Base-by-base conservation (phyloP, 768 basidiomycete species). In the Leucocoprinus leucothites region DNA sequence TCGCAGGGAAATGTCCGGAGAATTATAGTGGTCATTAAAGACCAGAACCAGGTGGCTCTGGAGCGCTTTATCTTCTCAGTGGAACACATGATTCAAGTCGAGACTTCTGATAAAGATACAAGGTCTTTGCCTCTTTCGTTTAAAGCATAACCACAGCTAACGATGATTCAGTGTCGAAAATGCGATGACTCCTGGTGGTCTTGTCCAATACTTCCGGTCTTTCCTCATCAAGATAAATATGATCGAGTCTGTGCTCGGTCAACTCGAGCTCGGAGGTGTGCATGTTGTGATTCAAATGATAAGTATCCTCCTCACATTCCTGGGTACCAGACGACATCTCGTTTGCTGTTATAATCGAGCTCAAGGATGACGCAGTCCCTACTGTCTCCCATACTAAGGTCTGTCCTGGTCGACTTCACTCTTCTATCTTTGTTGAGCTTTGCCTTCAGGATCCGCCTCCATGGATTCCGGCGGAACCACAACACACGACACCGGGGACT, bases 41-140 rank as follows among this genome's bases (percentile, higher is more conserved):
- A 89, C 65, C 84, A 82, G 59, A 80, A 89, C 9, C 86, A 93
- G 57, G 74, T 86, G 21, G 80, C 92, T 14, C 71, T 97, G n/a
- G 95, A 98, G 67, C 82, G 94, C 2, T 97, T 90, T 68, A 80
- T 96, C 18, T 93, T 97, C 67, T 85, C 91, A 21, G 67, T 96
- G n/a, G 85, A 87, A 57, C 88, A 80, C 67, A 86, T 95, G 82
- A 81, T 92, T 25, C 67, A 84, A 51, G 79, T 90, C 25, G 87
- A 89, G 58, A 61, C 75, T 0, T 87, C 80, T 69, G 79, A 88
- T 66, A 89, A 84, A 64, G 85, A 89, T 59, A 80, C 80, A 18
- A 80, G 82, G 90, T 88, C 60, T 53, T 65, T 58, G 3, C 43
- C 2, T 6, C 3, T 38, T 36, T 21, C 13, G 53, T 55, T 31